These are phyloP conservation scores for Cyclotella cryptica DNA, from an alignment of 108 stramenopile species.

Conservation along the genomic window DNA sequence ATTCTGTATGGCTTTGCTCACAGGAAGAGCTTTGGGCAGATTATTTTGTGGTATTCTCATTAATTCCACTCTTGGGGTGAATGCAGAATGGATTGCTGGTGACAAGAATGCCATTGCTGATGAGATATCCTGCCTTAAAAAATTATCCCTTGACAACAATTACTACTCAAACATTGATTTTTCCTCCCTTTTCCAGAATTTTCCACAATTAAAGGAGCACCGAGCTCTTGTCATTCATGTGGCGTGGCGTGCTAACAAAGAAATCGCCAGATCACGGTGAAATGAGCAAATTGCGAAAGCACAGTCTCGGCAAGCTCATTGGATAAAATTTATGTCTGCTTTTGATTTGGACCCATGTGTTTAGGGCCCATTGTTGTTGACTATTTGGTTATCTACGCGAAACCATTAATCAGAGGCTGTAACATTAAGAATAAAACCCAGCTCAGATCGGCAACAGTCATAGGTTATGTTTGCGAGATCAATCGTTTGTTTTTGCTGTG, in stretches of 20 bases:
- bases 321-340: not conserved
- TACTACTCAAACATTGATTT: constrained; percentile 1
- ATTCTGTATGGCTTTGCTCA: constrained; percentile 4
- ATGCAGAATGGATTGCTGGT: constrained; percentile 15
- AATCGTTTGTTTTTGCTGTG: not conserved
- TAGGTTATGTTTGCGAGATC: not conserved
- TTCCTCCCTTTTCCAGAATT: constrained; percentile 25
- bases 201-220: constrained; percentile 3
- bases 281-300: not conserved
- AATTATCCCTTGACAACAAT: not conserved
- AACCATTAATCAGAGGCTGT: too few relatives aligned
- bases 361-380: too few relatives aligned
- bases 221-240: constrained; percentile 13
- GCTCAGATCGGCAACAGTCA: too few relatives aligned
- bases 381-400: too few relatives aligned
- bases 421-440: too few relatives aligned
- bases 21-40: constrained; percentile 22
- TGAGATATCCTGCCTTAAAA: constrained; percentile 31
- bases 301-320: constrained; percentile 15
- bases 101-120: constrained; percentile 34
- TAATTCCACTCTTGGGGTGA: constrained; percentile 16
- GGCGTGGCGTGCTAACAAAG: constrained; percentile 16
- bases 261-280: constrained; percentile 8
- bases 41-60: constrained; percentile 25
- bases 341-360: not conserved